Base-by-base conservation (phyloP, 306 rosid genomes). In the Carpinus viminea region DNA sequence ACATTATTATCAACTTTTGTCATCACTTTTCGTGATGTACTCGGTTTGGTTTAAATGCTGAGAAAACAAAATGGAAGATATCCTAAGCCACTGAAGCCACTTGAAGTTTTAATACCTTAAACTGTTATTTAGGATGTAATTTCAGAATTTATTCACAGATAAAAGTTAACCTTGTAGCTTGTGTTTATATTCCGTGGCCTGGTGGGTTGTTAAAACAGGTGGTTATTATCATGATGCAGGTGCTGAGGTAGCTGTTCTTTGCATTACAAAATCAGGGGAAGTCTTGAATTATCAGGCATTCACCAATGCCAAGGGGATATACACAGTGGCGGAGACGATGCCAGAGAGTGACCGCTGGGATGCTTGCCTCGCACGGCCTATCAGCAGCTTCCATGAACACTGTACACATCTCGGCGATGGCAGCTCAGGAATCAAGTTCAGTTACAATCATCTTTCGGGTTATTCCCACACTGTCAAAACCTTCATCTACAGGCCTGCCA, bases 271-370 rank as follows among this genome's bases (percentile, higher is more conserved):
- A 76, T 91, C 98, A 0, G 93, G 98, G 80, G 97, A 92, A 65
- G 97, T 95, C 86, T 83, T 95, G 73, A 92, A 92, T 70, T 95
- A 92, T 77, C 98, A 95, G 80, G 98, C 98, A 28, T 95, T 95
- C 87, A 90, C 97, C 7, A 83, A 95, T 71, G 80, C 86, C 0
- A 95, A 78, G 79, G 98, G 98, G 64, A 70, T 87, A 66, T 95
- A 93, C 85, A 85, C 95, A 0, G 97, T 95, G 55, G 98, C 98
- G 0, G 98, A 95, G 86, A 95, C 98, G 0, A 92, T 92, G 97
- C 97, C 98, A 0, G 97, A 91, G 87, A 95, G 93, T 17, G 97
- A 92, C 76, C 91, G 98, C 6, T 95, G 98, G 98, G 98, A 95
- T 52, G 96, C 96, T 2, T 95, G 98, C 78, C 96, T 95, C 28